Evolutionary conservation across 2,329 filamentous ascomycete genomes (phyloP).

Genomic region (Zalaria sp.): DNA sequence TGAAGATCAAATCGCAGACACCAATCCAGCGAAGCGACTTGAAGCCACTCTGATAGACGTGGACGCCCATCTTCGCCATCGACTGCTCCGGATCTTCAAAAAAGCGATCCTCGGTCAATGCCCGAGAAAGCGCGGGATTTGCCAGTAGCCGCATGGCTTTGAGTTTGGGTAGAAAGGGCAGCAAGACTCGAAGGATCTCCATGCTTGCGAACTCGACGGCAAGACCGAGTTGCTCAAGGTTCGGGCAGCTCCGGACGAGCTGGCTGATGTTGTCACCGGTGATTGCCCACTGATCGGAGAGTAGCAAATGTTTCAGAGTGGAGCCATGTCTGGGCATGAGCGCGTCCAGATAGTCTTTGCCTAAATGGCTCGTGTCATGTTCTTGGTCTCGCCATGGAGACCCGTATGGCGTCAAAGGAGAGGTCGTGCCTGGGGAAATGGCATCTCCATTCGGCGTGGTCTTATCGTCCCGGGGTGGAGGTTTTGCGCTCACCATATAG

Average conservation of each 20-base stretch:
- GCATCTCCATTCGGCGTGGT: background rate
- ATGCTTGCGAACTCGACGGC: slow-evolving; percentile 37
- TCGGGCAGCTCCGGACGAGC: slow-evolving; percentile 39
- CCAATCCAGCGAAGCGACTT: slow-evolving; percentile 23
- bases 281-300: slow-evolving; percentile 42
- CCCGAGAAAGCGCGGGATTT: slow-evolving; percentile 11
- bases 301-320: slow-evolving; percentile 40
- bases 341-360: slow-evolving; percentile 33
- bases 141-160: slow-evolving; percentile 25
- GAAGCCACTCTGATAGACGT: slow-evolving; percentile 21
- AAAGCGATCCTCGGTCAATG: slow-evolving; percentile 12
- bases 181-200: slow-evolving; percentile 19
- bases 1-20: slow-evolving; percentile 23
- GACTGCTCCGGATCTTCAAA: slow-evolving; percentile 1
- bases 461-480: background rate
- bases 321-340: slow-evolving; percentile 37
- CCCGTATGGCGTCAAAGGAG: background rate
- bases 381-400: slow-evolving; percentile 7
- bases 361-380: slow-evolving; percentile 20
- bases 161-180: slow-evolving; percentile 24
- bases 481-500: slow-evolving; percentile 33
- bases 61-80: slow-evolving; percentile 16
- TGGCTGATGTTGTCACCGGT: slow-evolving; percentile 32
- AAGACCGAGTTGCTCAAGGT: slow-evolving; percentile 44
- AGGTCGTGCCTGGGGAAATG: background rate